A percentile compares a stretch with the other conserved stretches of the same genome.
Evolutionary conservation across 768 basidiomycete genomes (phyloP).

Genomic region (Auriscalpium orientale): DNA sequence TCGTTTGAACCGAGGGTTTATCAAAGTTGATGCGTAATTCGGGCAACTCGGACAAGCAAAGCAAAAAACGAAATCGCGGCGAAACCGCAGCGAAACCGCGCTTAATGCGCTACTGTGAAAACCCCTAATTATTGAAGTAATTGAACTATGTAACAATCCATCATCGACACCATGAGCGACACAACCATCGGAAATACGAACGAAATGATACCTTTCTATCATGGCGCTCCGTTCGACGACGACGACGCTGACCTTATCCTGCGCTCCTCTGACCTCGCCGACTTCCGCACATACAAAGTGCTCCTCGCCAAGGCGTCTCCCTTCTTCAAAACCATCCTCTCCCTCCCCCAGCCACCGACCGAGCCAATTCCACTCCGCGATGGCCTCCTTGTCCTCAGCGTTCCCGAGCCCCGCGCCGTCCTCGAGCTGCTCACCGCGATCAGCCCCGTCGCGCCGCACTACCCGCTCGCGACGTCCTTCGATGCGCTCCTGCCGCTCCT

Average conservation of each 20-base stretch:
- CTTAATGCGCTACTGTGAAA: too few relatives aligned
- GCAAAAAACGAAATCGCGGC: too few relatives aligned
- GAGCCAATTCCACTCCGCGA: background rate
- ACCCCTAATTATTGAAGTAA: too few relatives aligned
- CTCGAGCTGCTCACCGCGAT: background rate
- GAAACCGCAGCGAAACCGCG: too few relatives aligned
- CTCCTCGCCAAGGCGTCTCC: conserved; percentile 9
- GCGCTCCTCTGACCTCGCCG: conserved; percentile 7
- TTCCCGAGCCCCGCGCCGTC: background rate
- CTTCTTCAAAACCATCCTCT: conserved; percentile 3
- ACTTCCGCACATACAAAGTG: conserved; percentile 10
- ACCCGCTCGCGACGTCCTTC: background rate
- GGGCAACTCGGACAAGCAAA: too few relatives aligned
- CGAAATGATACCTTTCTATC: too few relatives aligned
- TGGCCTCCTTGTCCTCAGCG: background rate
- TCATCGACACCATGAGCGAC: too few relatives aligned
- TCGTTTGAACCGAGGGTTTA: too few relatives aligned
- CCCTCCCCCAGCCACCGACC: background rate
- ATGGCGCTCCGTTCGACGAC: conserved; percentile 5
- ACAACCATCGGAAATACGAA: too few relatives aligned
- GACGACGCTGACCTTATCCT: conserved; percentile 10
- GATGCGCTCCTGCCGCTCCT: background rate
- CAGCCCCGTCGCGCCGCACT: background rate
- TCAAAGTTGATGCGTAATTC: too few relatives aligned
- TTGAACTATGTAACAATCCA: too few relatives aligned